Base-by-base conservation (phyloP, 371 early-diverging fungal genomes). In the Saksenaea oblongispora region DNA sequence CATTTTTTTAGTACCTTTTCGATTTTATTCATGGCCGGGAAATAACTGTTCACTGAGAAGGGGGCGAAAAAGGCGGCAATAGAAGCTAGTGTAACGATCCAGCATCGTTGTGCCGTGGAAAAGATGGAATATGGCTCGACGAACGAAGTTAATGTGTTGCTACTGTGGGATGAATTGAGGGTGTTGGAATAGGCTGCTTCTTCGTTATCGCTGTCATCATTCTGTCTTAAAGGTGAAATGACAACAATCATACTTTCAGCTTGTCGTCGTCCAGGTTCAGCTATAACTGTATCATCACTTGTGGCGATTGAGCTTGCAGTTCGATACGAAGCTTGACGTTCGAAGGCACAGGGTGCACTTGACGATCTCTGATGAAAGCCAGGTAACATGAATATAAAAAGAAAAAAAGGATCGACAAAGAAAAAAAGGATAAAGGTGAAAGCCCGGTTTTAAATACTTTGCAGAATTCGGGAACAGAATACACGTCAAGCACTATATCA, bases 1-100 rank as follows among this genome's bases (percentile, higher is more conserved):
- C 35, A 17, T 13, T 39, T 34, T 58, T 42, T 24, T 22, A 61
- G 39, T 37, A 65, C 65, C 70, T 55, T 37, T 62, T 64, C 66
- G 51, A 71, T 66, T 22, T 56, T 63, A 27, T 55, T 59, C 66
- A 70, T 66, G 26, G 71, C 71, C 18, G 71, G 71, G 34, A 70
- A 70, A 41, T 66, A 70, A 35, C 66, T 70, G 36, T 70, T 70
- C 4, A 61, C 71, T 5, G 71, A 66, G 35, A 70, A 66, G 26
- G 71, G 71, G 13, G 71, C 61, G 42, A 70, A 63, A 54, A 70
- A 70, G 17, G 71, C 66, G 22, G 71, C 66, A 22, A 70, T 42
- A 5, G 71, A 66, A 24, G 60, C 66, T 35, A 70, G 34, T 0
- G 63, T 37, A 34, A 70, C 66, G 26, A 70, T 66, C 54, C 58